phyloP scores from a whole-genome alignment of 1,139 yeast species.

The Geotrichum australiense region DNA sequence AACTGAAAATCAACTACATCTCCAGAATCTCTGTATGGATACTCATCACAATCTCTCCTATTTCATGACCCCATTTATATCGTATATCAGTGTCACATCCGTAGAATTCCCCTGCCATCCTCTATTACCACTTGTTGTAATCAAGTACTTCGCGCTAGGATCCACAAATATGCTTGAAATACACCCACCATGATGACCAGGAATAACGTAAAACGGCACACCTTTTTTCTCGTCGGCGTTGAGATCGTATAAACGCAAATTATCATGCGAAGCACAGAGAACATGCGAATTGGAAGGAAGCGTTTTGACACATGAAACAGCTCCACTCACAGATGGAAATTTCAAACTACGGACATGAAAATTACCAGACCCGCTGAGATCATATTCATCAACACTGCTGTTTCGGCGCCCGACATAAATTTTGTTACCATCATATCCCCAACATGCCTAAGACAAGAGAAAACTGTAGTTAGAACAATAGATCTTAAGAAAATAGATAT shows the following conservation, averaged over 20 bases:
- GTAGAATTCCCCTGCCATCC: constrained; percentile 89
- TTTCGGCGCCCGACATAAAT: constrained; percentile 86
- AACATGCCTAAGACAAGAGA: constrained; percentile 67
- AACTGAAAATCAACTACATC: too few relatives aligned
- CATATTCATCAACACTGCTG: constrained; percentile 79
- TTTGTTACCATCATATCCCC: constrained; percentile 79
- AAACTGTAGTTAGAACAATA: constrained; percentile 4
- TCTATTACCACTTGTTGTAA: constrained; percentile 88
- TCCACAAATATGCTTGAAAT: constrained; percentile 63
- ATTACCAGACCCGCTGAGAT: constrained; percentile 50
- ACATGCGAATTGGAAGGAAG: constrained; percentile 77
- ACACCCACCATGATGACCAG: constrained; percentile 63
- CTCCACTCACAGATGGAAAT: constrained; percentile 86
- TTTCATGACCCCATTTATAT: constrained; percentile 42
- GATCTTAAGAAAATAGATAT: neutral
- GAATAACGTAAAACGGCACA: constrained; percentile 47
- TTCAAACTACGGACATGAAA: constrained; percentile 51
- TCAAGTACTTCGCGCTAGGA: constrained; percentile 78
- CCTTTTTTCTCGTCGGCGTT: constrained; percentile 32
- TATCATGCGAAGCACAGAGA: constrained; percentile 85
- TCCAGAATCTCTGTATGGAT: too few relatives aligned
- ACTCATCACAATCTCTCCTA: too few relatives aligned
- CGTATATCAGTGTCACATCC: constrained; percentile 75
- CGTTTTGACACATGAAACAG: constrained; percentile 73
- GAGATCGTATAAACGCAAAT: constrained; percentile 77